A percentile compares a stretch with the other conserved stretches of the same genome.
These are phyloP conservation scores for Anthracocystis walkeri DNA, from an alignment of 1,284 basidiomycete species.

Conservation along the genomic window DNA sequence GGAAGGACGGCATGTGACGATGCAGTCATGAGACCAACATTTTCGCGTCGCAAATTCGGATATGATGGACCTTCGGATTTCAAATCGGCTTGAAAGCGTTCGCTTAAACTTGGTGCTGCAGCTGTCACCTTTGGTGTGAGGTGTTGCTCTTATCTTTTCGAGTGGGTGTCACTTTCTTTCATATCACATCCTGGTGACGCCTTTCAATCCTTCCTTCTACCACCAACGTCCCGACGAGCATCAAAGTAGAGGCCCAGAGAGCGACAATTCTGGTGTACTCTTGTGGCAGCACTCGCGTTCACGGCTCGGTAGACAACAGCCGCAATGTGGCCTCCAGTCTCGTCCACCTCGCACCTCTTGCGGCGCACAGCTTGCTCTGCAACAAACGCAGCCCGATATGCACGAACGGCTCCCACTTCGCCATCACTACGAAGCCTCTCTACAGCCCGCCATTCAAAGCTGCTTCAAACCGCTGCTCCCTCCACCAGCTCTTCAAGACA, in stretches of 20 bases:
- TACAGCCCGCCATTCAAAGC: not conserved
- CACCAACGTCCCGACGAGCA: conserved; percentile 11
- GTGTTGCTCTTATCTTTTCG: conserved; percentile 21
- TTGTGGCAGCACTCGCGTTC: not conserved
- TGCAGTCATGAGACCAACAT: conserved; percentile 17
- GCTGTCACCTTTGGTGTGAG: conserved; percentile 19
- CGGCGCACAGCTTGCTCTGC: conserved; percentile 21
- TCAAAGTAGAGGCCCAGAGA: not conserved
- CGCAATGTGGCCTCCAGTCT: conserved; percentile 16
- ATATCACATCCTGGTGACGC: not conserved
- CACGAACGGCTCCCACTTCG: too few species aligned
- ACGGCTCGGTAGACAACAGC: too few species aligned
- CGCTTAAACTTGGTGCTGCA: conserved; percentile 7
- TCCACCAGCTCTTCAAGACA: not conserved
- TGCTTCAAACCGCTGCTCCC: not conserved
- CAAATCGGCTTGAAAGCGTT: conserved; percentile 1
- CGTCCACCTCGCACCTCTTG: conserved; percentile 17
- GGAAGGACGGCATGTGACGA: conserved; percentile 36
- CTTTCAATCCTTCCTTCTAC: not conserved
- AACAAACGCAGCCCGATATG: not conserved
- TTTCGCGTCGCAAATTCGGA: conserved; percentile 13
- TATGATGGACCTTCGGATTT: conserved; percentile 15
- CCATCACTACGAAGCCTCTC: not conserved
- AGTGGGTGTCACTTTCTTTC: not conserved
- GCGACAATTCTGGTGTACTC: not conserved